Evolutionary conservation across 768 basidiomycete species (phyloP), one percentile per base, ranked within the genome.

Genomic region (Gelatoporia subvermispora): DNA sequence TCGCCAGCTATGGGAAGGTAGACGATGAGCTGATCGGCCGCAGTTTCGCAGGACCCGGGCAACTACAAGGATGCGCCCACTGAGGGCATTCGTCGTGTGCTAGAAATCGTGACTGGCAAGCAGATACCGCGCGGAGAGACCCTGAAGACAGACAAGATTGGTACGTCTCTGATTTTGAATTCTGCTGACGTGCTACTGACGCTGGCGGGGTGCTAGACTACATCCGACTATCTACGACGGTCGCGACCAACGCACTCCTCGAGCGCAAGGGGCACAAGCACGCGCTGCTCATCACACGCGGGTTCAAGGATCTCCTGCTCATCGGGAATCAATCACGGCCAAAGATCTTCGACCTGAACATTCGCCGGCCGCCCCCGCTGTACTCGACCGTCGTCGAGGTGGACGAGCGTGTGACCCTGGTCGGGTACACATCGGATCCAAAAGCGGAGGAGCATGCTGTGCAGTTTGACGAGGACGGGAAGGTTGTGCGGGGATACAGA

Each of bases 301-400:
- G 93, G 0, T 95, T 94, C 75, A 82, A 82, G 62, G 94, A 96
- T 65, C 81, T 97, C 9, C 77, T 98, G 5, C 75, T 88, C 25
- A 97, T 98, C 50, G 92, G 93, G 8, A 96, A 96, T 65, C 95
- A 97, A 65, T 86, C 92, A 16, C 85, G 95, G 18, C 95, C 95
- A 1, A 82, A 81, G 59, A 96, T 97, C 57, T 98, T 98, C 59
- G 94, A 96, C 65, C 75, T 98, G 21, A 88, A 94, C 58, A 94
- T 97, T 63, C 79, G 83, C 21, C 80, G 90, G 9, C 76, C 85
- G 0, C 57, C 76, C 0, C 85, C 89, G 3, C 71, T 98, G 4
- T 98, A 94, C 64, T 79, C 82, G 0, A 69, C 72, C 3, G 88
- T 92, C 3, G 59, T 91, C 9, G 88, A 82, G 56, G 75, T 85